phyloP scores from a whole-genome alignment of 2,329 filamentous ascomycete genomes.

The Epicoccum sorghinum region DNA sequence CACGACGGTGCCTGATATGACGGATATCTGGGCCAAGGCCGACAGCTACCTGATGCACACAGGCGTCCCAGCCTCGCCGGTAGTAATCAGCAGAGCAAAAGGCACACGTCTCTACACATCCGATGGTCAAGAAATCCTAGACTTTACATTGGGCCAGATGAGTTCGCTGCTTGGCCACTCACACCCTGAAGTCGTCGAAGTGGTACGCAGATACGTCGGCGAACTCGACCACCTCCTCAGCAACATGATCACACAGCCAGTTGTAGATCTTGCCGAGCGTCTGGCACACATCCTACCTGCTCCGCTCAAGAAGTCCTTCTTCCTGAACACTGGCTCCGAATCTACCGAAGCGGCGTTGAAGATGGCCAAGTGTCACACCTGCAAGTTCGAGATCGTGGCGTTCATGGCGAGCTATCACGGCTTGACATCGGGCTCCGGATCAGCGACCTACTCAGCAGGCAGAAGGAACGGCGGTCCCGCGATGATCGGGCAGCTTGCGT shows the following conservation, averaged over 20 bases:
- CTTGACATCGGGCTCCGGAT: conserved; percentile 58
- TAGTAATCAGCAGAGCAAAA: conserved; percentile 4
- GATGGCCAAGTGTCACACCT: conserved; percentile 65
- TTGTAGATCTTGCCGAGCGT: conserved; percentile 60
- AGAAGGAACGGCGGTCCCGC: conserved; percentile 54
- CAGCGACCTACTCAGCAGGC: conserved; percentile 61
- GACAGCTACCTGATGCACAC: conserved; percentile 12
- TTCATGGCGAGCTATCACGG: conserved; percentile 63
- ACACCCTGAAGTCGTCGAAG: conserved; percentile 63
- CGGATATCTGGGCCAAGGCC: conserved; percentile 7
- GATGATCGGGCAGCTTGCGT: conserved; percentile 62
- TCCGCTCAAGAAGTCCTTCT: conserved; percentile 62
- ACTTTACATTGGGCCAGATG: conserved; percentile 42
- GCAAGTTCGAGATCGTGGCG: conserved; percentile 66
- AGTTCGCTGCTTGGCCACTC: conserved; percentile 62
- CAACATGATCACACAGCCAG: conserved; percentile 64
- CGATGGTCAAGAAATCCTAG: conserved; percentile 4
- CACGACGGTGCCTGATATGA: no score
- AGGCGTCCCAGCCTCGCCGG: conserved; percentile 5
- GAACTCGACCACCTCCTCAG: conserved; percentile 65
- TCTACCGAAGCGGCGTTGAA: conserved; percentile 63
- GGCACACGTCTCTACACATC: conserved; percentile 2
- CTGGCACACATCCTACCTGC: conserved; percentile 57
- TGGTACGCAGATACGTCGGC: conserved; percentile 56
- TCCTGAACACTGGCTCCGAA: conserved; percentile 61